These are phyloP conservation scores for Pythium coloratum DNA, from an alignment of 352 stramenopile species.

Conservation along the genomic window DNA sequence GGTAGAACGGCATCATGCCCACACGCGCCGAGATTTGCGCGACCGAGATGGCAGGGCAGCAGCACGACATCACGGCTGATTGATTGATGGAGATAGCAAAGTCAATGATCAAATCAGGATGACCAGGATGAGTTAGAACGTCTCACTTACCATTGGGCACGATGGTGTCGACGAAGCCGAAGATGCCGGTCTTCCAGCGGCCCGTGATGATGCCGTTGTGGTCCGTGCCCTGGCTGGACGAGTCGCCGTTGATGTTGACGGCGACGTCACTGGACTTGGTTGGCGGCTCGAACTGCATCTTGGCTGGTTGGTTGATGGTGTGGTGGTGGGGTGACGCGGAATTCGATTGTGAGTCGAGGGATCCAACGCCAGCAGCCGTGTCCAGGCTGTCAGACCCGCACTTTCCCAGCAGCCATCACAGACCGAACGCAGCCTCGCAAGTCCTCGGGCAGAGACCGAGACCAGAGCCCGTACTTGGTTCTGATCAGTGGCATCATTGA, in stretches of 20 bases:
- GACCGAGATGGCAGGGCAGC: slow-evolving; percentile 58
- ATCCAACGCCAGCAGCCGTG: neutral
- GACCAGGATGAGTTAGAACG: neutral
- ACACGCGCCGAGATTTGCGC: slow-evolving; percentile 64
- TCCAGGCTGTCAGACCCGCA: neutral
- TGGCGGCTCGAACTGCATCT: slow-evolving; percentile 60
- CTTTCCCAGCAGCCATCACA: neutral
- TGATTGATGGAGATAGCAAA: neutral
- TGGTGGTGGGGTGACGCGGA: neutral
- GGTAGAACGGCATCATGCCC: slow-evolving; percentile 56
- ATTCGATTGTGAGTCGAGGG: slow-evolving; percentile 19
- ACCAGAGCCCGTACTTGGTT: no score
- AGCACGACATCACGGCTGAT: slow-evolving; percentile 64
- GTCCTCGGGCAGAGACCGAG: neutral
- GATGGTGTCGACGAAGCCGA: slow-evolving; percentile 63
- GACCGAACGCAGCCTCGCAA: neutral
- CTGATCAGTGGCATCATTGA: no score
- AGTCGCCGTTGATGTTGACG: slow-evolving; percentile 38
- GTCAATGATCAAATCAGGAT: neutral
- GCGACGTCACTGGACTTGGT: slow-evolving; percentile 51
- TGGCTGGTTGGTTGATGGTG: slow-evolving; percentile 10
- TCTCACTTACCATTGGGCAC: slow-evolving; percentile 61
- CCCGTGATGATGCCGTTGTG: slow-evolving; percentile 72
- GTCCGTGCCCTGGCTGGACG: slow-evolving; percentile 43
- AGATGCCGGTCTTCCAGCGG: slow-evolving; percentile 75